These are phyloP conservation scores for Bretschneidera sinensis DNA, from an alignment of 345 rosid species.

Conservation along the genomic window DNA sequence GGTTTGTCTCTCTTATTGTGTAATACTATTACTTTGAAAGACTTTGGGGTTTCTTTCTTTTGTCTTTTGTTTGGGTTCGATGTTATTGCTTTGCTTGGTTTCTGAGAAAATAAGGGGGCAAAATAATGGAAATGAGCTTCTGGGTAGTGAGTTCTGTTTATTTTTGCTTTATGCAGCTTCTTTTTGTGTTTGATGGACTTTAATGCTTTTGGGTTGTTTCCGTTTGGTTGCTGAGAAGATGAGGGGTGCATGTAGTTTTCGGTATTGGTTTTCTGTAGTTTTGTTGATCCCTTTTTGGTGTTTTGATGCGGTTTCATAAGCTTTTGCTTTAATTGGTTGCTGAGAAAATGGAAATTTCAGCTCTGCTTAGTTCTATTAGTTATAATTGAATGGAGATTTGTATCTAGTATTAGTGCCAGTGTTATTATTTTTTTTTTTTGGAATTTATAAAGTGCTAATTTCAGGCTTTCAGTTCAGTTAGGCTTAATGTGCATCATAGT, in stretches of 20 bases:
- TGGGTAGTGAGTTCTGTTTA: constrained; percentile 20
- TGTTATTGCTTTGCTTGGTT: constrained; percentile 15
- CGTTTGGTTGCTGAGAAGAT: neutral
- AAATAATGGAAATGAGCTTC: constrained; percentile 9
- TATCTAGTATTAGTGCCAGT: neutral
- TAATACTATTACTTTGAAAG: neutral
- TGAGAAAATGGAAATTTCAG: neutral
- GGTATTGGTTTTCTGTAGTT: neutral
- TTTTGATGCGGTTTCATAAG: neutral
- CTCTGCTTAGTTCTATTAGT: constrained; percentile 4
- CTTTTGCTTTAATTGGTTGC: neutral
- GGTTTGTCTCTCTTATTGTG: constrained; percentile 43
- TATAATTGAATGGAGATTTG: constrained; percentile 15
- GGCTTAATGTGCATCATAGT: too few species aligned
- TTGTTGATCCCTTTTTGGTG: neutral
- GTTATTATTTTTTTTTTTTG: neutral
- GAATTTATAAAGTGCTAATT: neutral
- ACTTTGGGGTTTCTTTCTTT: neutral
- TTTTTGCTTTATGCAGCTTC: constrained; percentile 4
- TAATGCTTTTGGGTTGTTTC: neutral
- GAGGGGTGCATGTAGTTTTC: too few species aligned
- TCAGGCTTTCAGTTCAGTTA: neutral
- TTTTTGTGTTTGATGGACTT: neutral
- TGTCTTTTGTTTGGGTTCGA: constrained; percentile 1
- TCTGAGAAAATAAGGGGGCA: constrained; percentile 2